phyloP scores from a whole-genome alignment of 2,329 filamentous ascomycete genomes.

The Cladosporium halotolerans region DNA sequence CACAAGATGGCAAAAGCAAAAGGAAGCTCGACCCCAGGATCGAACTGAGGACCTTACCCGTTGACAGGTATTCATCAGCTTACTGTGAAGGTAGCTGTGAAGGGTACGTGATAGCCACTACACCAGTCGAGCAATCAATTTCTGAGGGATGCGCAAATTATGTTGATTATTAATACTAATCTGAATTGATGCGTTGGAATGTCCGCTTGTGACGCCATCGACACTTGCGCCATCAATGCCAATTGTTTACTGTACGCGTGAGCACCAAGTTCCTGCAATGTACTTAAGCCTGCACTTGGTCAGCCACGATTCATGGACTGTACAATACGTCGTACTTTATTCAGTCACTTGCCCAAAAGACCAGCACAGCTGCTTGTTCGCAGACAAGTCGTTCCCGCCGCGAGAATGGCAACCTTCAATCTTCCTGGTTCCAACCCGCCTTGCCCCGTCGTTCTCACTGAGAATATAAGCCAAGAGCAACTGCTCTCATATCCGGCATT shows the following conservation, averaged over 20 bases:
- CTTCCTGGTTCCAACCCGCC: slow-evolving; percentile 30
- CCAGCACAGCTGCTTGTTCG: not conserved
- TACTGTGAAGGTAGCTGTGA: slow-evolving; percentile 3
- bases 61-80: not conserved
- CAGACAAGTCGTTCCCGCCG: not conserved
- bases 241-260: no score
- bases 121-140: not conserved
- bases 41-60: slow-evolving; percentile 8
- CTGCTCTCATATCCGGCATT: slow-evolving; percentile 49
- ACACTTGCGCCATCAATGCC: no score
- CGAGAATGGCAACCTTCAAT: slow-evolving; percentile 38
- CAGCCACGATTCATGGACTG: not conserved
- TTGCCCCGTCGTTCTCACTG: slow-evolving; percentile 38
- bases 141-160: not conserved
- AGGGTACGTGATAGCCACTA: slow-evolving; percentile 10
- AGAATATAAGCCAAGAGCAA: slow-evolving; percentile 39
- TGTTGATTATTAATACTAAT: not conserved
- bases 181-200: no score
- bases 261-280: no score
- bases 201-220: not conserved
- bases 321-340: no score
- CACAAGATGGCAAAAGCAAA: not conserved
- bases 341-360: no score
- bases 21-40: not conserved
- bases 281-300: no score